Base-by-base conservation (phyloP, 441 rosid genomes). In the Melastoma candidum region DNA sequence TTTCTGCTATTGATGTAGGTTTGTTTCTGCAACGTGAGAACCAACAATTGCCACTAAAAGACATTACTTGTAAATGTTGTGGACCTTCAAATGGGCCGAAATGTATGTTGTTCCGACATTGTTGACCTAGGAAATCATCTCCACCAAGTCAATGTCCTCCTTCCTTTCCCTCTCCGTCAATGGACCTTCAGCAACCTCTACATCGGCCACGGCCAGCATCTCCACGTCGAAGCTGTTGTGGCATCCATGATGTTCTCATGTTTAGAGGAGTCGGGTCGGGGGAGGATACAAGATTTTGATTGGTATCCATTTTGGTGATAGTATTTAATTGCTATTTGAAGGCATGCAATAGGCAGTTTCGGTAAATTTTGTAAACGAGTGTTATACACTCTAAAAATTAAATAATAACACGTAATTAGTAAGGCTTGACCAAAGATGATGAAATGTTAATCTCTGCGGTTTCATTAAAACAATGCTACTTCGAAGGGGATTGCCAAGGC, bases 401-500 rank as follows among this genome's bases (percentile, higher is more conserved):
- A 4, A 4, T 6, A 6, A 4, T 4, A 32, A 32, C 41, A 32
- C 22, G 22, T 17, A 17, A 17, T 17, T 17, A 17, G 22, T 32
- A 4, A 32, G 41, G 8, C 41, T 32, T 32, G 41, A 32, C 22
- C 22, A 17, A 17, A 32, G 41, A 32, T 32, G 6, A 32, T 47
- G 49, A 29, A 43, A 12, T 29, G 65, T 32, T 17, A 17, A 17
- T 17, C 22, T 17, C 22, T 17, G 22, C 22, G 8, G 84, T 76
- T 78, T 76, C 94, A 24, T 76, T 80, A 59, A 71, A 71, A 59
- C 22, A 17, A 17, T 17, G 82, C 26, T 68, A 74, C 53, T 58
- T 77, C 74, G 74, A 70, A 84, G 64, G 84, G 56, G 43, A 79
- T 59, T 7, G 89, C 79, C 48, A 88, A 75, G 63, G 86, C 74